A percentile compares a stretch with the other conserved stretches of the same genome.
Conservation (phyloP, 2,329 filamentous ascomycete genomes). For the Aspergillaceae sp. region DNA sequence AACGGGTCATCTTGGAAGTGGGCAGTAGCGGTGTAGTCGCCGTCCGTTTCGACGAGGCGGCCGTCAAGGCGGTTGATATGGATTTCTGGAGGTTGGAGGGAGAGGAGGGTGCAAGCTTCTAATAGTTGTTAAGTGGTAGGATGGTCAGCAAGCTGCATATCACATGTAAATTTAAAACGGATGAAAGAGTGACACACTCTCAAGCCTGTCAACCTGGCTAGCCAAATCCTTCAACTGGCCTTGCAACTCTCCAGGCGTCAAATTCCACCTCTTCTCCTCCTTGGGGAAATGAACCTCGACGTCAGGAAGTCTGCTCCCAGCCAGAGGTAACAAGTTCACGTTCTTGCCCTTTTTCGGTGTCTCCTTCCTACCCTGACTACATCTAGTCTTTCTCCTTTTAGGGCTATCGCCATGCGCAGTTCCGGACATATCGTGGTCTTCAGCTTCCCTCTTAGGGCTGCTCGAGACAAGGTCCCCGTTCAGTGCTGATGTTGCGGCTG, state of each 20-base stretch:
- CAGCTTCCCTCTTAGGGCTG: too few relatives aligned
- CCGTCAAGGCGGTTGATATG: slow-evolving; percentile 7
- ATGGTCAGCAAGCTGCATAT: neutral
- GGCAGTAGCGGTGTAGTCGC: slow-evolving; percentile 12
- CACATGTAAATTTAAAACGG: neutral
- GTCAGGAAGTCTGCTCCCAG: slow-evolving; percentile 9
- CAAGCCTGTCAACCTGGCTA: slow-evolving; percentile 8
- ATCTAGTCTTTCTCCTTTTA: neutral
- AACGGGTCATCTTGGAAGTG: slow-evolving; percentile 20
- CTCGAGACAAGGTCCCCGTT: too few relatives aligned
- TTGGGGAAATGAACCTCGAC: slow-evolving; percentile 4
- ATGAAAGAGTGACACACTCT: slow-evolving; percentile 10
- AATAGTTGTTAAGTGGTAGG: neutral
- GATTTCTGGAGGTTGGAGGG: slow-evolving; percentile 13
- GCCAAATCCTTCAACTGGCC: slow-evolving; percentile 4
- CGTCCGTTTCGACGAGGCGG: slow-evolving; percentile 5
- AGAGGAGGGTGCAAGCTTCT: slow-evolving; percentile 18
- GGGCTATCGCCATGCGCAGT: neutral
- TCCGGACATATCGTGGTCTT: neutral
- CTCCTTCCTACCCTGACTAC: neutral
- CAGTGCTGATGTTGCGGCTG: too few relatives aligned
- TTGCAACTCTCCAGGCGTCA: slow-evolving; percentile 9
- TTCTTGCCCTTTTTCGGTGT: neutral
- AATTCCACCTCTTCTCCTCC: slow-evolving; percentile 11
- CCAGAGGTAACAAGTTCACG: slow-evolving; percentile 15